Evolutionary conservation across 2,329 filamentous ascomycete species (phyloP).

Genomic region (Phyllosticta capitalensis): DNA sequence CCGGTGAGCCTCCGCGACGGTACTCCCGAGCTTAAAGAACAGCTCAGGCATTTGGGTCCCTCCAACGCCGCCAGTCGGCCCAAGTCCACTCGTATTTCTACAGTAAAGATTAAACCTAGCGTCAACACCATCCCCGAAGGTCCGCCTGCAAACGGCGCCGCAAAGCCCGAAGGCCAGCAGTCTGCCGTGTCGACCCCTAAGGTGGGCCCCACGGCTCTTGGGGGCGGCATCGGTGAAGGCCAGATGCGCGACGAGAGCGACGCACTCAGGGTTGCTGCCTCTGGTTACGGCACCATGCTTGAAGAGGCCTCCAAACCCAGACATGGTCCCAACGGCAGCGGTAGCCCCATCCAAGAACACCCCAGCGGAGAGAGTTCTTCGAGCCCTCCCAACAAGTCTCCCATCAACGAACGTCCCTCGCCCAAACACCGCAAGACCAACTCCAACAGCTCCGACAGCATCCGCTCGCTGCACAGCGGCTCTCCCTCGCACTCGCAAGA

Average conservation of each 20-base stretch:
- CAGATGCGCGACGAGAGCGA: conserved; percentile 48
- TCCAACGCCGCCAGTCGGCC: conserved; percentile 54
- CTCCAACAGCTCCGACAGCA: conserved; percentile 23
- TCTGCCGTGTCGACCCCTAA: conserved; percentile 26
- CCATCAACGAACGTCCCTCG: not conserved
- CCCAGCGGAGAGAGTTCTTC: not conserved
- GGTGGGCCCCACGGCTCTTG: conserved; percentile 30
- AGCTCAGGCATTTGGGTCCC: conserved; percentile 54
- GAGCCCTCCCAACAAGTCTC: conserved; percentile 2
- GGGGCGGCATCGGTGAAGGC: conserved; percentile 45
- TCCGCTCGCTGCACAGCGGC: conserved; percentile 23
- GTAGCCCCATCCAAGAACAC: not conserved
- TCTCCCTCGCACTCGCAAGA: conserved; percentile 18
- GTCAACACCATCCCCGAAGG: conserved; percentile 34
- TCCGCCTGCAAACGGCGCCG: conserved; percentile 24
- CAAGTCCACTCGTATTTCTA: conserved; percentile 50
- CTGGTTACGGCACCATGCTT: conserved; percentile 35
- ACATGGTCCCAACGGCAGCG: not conserved
- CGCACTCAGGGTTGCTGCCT: conserved; percentile 50
- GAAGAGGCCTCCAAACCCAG: conserved; percentile 14
- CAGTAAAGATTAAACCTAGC: conserved; percentile 57
- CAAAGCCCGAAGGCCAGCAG: not conserved
- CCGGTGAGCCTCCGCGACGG: conserved; percentile 38
- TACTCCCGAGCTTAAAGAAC: conserved; percentile 47
- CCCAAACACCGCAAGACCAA: conserved; percentile 12